Conservation (phyloP, 768 basidiomycete genomes). For the Gelatoporia subvermispora region DNA sequence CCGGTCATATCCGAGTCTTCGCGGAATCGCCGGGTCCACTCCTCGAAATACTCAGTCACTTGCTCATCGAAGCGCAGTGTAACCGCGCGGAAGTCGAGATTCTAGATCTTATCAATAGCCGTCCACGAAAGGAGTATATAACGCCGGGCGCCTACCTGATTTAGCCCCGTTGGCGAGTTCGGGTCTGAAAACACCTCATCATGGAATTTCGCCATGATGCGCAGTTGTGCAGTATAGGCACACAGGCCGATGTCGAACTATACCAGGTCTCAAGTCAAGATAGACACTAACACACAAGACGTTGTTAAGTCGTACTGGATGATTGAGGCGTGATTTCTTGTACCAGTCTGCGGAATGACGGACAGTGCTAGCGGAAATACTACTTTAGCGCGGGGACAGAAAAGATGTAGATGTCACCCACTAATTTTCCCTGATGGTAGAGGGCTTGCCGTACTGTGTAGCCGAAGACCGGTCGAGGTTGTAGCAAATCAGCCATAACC, state of each 20-base stretch:
- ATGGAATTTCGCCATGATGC: slow-evolving; percentile 70
- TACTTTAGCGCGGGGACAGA: neutral
- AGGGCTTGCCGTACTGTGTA: slow-evolving; percentile 86
- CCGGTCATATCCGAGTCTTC: slow-evolving; percentile 57
- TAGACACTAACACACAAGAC: neutral
- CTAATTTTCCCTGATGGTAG: slow-evolving; percentile 84
- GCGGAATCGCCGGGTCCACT: slow-evolving; percentile 58
- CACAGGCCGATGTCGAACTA: slow-evolving; percentile 77
- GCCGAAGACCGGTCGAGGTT: slow-evolving; percentile 84
- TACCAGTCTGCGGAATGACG: slow-evolving; percentile 75
- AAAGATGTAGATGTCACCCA: slow-evolving; percentile 25
- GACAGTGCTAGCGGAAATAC: slow-evolving; percentile 43
- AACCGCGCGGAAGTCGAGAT: slow-evolving; percentile 61
- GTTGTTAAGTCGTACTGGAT: slow-evolving; percentile 34
- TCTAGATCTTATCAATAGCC: slow-evolving; percentile 31
- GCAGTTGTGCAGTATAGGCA: slow-evolving; percentile 63
- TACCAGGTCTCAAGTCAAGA: neutral
- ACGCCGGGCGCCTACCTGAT: slow-evolving; percentile 42
- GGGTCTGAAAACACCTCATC: slow-evolving; percentile 75
- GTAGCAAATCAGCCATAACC: slow-evolving; percentile 91
- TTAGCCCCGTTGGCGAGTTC: slow-evolving; percentile 59
- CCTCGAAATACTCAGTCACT: slow-evolving; percentile 55
- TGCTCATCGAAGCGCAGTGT: slow-evolving; percentile 57
- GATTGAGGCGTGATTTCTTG: slow-evolving; percentile 58
- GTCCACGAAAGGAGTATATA: neutral